Evolutionary conservation across 1,284 basidiomycete species (phyloP), one percentile per base, ranked within the genome.

Genomic region (Mycena citricolor): DNA sequence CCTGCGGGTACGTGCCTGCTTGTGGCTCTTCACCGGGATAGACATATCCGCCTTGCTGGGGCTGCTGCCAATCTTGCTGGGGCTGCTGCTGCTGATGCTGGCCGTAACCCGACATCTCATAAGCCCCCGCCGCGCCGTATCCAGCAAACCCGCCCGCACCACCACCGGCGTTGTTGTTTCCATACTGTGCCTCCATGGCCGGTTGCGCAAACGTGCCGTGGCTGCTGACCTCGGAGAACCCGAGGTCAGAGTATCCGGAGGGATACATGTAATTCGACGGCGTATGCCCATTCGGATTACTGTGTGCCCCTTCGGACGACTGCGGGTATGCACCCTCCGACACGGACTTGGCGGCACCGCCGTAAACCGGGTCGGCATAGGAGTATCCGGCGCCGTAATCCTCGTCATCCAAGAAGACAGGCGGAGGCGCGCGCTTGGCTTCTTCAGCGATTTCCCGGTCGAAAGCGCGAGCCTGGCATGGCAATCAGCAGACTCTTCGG

Each of bases 381-480:
- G 54, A 47, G 40, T 61, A 26, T 53, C 14, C 24, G 38, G 53
- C 55, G 40, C 61, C 66, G 54, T 79, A 76, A 36, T 71, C 69
- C 39, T 78, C 67, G 33, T 74, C 71, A 40, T 71, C 77, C 16
- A 74, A 64, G 61, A 81, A 81, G 41, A 74, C 70, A 0, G 78
- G 75, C 2, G 71, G 68, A 5, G 74, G 67, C 0, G 72, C 67
- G 1, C 67, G 61, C 1, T 73, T 76, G 2, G 78, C 79, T 45
- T 75, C 74, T 43, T 79, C 80, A 12, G 77, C 81, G 31, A 85
- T 78, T 45, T 87, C 86, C 22, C 70, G 70, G 60, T 88, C 86
- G 58, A 85, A 83, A 40, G 74, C 71, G 49, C 69, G 62, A 2
- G 81, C 83, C 8, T 82, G 77, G 5, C 77, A 77, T 29, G 26